phyloP scores from a whole-genome alignment of 2,329 filamentous ascomycete genomes.

The Fusarium sambucinum region DNA sequence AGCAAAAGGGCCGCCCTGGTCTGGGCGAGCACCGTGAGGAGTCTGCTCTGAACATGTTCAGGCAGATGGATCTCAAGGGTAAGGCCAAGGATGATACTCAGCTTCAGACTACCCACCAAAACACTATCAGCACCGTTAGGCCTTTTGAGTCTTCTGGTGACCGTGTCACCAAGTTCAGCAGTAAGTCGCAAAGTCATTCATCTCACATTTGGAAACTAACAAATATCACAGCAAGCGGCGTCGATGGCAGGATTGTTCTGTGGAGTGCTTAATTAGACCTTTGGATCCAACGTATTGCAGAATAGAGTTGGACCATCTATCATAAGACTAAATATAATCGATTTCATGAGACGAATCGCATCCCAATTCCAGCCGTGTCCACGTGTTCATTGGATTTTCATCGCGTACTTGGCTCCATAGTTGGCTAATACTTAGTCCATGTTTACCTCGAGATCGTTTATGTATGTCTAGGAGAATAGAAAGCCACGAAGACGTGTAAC shows the following conservation, averaged over 20 bases:
- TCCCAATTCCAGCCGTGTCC: neutral
- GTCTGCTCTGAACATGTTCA: slow-evolving; percentile 97
- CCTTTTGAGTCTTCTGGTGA: slow-evolving; percentile 76
- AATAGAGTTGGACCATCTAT: slow-evolving; percentile 4
- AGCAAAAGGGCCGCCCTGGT: slow-evolving; percentile 75
- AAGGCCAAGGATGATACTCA: slow-evolving; percentile 93
- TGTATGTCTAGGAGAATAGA: neutral
- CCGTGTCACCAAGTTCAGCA: slow-evolving; percentile 83
- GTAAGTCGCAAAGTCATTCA: slow-evolving; percentile 65
- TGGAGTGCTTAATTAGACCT: slow-evolving; percentile 71
- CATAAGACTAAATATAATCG: neutral
- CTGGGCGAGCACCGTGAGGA: slow-evolving; percentile 79
- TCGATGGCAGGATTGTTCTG: slow-evolving; percentile 85
- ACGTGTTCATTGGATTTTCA: neutral
- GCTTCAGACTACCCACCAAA: slow-evolving; percentile 95
- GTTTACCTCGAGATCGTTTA: too few species aligned
- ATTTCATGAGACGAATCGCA: neutral
- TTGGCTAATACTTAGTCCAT: neutral
- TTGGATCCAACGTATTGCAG: neutral
- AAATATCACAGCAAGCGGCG: slow-evolving; percentile 73
- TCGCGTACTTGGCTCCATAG: neutral
- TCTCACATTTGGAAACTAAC: slow-evolving; percentile 44
- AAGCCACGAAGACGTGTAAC: neutral
- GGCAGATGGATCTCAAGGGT: slow-evolving; percentile 98
- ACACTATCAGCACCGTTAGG: slow-evolving; percentile 89